Base-by-base conservation (phyloP, 176 grass and related monocot genomes). In the Rhynchospora breviuscula region DNA sequence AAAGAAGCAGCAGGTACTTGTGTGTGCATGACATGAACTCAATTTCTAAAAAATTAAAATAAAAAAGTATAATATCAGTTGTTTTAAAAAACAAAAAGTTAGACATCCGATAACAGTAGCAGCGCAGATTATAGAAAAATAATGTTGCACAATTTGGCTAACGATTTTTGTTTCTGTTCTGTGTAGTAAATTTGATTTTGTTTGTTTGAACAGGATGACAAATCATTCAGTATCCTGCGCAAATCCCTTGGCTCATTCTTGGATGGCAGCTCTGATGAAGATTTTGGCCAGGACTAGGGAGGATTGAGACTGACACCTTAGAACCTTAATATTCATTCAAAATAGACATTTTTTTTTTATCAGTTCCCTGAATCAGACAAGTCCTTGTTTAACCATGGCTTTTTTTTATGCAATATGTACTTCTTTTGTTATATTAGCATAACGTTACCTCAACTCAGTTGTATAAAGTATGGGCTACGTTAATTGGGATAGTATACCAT, bases 181-280 rank as follows among this genome's bases (percentile, higher is more conserved):
- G 14, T 65, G 31, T 0, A 21, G 31, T 10, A 8, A 85, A 35
- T 21, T 40, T 79, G 54, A 65, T 10, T 81, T 51, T 49, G 4
- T 90, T 87, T 67, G 7, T 84, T 57, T 78, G 79, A 22, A 7
- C 86, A 98, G 95, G 95, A 91, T 65, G 92, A 94, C 81, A 94
- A 87, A 93, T 94, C 95, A 52, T 87, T 98, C 67, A 86, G 81
- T 89, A 93, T 82, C 22, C 72, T 97, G 74, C 88, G 92, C 84
- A 94, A 95, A 87, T 94, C 92, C 81, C 87, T 98, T 29, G 92
- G 87, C 80, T 90, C 92, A 18, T 90, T 98, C 84, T 88, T 98
- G 76, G 88, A 91, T 60, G 85, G 82, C 57, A 87, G 68, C 23
- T 89, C 92, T 60, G 95, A 94, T 73, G 95, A 98, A 61, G 90